These are phyloP conservation scores for Fraxinus quadrangulata DNA, from an alignment of 257 asterid species.

Conservation along the genomic window DNA sequence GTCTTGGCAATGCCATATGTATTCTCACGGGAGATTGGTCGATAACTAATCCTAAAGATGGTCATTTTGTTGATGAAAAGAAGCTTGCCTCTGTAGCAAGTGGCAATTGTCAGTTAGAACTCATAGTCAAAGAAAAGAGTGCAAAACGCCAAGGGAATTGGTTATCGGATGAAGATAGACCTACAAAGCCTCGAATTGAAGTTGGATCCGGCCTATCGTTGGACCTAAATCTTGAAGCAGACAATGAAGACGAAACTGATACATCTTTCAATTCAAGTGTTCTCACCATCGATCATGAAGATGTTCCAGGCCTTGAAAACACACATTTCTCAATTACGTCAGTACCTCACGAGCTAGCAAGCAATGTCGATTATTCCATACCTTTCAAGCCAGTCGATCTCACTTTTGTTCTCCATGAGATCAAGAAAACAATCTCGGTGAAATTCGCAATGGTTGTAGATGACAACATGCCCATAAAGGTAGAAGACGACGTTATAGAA, in stretches of 20 bases:
- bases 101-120: constrained; percentile 59
- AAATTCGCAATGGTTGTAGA: constrained; percentile 49
- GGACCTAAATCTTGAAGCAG: constrained; percentile 64
- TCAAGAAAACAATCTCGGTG: constrained; percentile 63
- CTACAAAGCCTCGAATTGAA: constrained; percentile 46
- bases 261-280: constrained; percentile 79
- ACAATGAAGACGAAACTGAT: constrained; percentile 52
- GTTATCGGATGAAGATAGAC: constrained; percentile 49
- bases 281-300: constrained; percentile 70
- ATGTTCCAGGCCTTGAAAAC: constrained; percentile 47
- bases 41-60: constrained; percentile 35
- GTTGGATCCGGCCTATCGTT: constrained; percentile 45
- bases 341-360: constrained; percentile 70
- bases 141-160: constrained; percentile 56
- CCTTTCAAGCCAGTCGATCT: constrained; percentile 69
- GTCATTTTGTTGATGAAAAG: constrained; percentile 44
- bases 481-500: constrained; percentile 37
- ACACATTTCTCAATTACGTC: constrained; percentile 42
- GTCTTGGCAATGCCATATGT: constrained; percentile 76
- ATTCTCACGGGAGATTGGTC: constrained; percentile 89
- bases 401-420: constrained; percentile 64
- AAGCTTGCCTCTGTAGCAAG: constrained; percentile 44
- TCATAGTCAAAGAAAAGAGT: constrained; percentile 54
- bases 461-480: constrained; percentile 34
- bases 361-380: constrained; percentile 67